phyloP scores from a whole-genome alignment of 805 yeast genomes.

The Saccharomycopsis fermentans region DNA sequence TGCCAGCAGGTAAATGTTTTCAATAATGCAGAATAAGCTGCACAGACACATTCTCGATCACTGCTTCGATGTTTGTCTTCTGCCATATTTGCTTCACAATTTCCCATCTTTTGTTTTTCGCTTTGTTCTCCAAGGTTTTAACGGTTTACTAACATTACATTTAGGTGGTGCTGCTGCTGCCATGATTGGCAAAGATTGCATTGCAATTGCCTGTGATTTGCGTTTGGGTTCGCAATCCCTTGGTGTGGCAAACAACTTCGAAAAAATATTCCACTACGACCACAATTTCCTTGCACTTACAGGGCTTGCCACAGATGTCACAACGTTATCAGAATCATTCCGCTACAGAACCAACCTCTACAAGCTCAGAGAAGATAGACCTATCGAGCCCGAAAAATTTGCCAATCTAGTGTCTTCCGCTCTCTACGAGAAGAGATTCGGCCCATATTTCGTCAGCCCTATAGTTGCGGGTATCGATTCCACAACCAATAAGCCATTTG shows the following conservation, averaged over 20 bases:
- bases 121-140: too few species aligned
- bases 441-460: conserved; percentile 96
- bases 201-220: conserved; percentile 93
- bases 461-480: conserved; percentile 91
- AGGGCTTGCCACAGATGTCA: conserved; percentile 91
- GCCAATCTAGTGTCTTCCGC: conserved; percentile 88
- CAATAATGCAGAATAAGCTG: too few species aligned
- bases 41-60: too few species aligned
- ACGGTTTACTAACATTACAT: conserved; percentile 17
- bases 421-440: conserved; percentile 82
- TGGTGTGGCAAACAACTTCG: conserved; percentile 87
- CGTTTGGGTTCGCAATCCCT: conserved; percentile 89
- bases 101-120: too few species aligned
- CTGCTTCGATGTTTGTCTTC: too few species aligned
- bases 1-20: too few species aligned
- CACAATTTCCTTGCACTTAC: conserved; percentile 85
- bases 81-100: too few species aligned
- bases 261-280: conserved; percentile 80
- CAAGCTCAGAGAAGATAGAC: conserved; percentile 82
- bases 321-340: conserved; percentile 72
- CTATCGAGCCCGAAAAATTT: conserved; percentile 86
- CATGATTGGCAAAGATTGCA: conserved; percentile 97
- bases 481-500: conserved; percentile 72
- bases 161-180: conserved; percentile 94
- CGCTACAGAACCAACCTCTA: conserved; percentile 80